Evolutionary conservation across 495 filamentous ascomycete species (phyloP).

Genomic region (Podospora pseudocomata): DNA sequence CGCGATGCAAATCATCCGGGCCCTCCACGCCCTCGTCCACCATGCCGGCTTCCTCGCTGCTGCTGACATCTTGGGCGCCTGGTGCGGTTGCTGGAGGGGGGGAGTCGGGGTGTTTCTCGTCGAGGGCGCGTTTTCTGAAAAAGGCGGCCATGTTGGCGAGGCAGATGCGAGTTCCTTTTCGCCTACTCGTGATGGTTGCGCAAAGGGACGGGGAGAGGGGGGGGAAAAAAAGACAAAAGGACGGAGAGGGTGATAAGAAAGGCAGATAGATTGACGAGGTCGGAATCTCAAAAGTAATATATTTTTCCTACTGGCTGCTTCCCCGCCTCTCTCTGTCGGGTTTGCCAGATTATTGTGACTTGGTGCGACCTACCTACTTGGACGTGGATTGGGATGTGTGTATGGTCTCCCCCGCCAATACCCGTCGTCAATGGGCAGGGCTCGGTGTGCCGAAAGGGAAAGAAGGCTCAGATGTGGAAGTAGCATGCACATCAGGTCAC

Average conservation of each 20-base stretch:
- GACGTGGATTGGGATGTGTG: neutral
- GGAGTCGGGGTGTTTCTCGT: constrained; percentile 26
- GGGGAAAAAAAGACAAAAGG: neutral
- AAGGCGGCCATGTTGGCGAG: constrained; percentile 21
- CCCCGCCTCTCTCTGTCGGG: neutral
- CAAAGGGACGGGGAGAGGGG: neutral
- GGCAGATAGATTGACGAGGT: neutral
- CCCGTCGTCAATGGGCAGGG: neutral
- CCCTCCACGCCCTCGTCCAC: constrained; percentile 21
- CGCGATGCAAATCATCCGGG: constrained; percentile 35
- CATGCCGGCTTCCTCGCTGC: constrained; percentile 21
- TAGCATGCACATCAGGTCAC: neutral
- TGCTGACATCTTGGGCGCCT: constrained; percentile 11
- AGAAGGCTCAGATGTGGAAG: neutral
- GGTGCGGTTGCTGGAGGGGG: constrained; percentile 9
- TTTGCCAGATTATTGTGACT: neutral
- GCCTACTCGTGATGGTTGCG: neutral
- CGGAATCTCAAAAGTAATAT: neutral
- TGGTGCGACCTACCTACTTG: neutral
- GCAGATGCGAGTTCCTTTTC: neutral
- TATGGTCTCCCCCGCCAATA: neutral
- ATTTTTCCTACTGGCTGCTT: neutral
- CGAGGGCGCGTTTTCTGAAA: constrained; percentile 15
- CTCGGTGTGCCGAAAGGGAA: constrained; percentile 4
- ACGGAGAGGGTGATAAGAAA: constrained; percentile 2